These are phyloP conservation scores for Auricularia cornea DNA, from an alignment of 768 basidiomycete genomes.

Conservation along the genomic window DNA sequence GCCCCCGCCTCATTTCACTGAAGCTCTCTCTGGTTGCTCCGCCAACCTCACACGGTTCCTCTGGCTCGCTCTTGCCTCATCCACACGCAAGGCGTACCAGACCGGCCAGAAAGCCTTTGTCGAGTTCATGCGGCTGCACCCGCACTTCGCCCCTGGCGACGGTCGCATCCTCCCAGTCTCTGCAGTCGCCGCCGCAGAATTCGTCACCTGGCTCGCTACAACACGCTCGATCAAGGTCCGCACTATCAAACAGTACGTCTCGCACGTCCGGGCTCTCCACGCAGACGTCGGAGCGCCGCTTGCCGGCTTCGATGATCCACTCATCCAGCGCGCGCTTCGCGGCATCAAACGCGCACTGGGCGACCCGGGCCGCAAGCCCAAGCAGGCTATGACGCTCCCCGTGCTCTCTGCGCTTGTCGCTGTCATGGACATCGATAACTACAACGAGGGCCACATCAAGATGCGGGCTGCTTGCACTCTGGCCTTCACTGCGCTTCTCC, in stretches of 20 bases:
- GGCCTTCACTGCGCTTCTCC: slow-evolving; percentile 15
- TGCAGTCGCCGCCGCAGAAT: background rate
- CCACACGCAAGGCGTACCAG: slow-evolving; percentile 22
- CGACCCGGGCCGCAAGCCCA: slow-evolving; percentile 16
- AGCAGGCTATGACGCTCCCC: slow-evolving; percentile 21
- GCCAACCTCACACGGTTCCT: slow-evolving; percentile 16
- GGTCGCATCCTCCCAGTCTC: slow-evolving; percentile 8
- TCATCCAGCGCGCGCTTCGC: slow-evolving; percentile 20
- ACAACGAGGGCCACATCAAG: background rate
- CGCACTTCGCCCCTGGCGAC: background rate
- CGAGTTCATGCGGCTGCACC: slow-evolving; percentile 13
- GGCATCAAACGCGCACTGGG: slow-evolving; percentile 27
- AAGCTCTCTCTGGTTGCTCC: slow-evolving; percentile 10
- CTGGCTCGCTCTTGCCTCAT: slow-evolving; percentile 24
- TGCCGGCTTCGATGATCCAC: too few species aligned
- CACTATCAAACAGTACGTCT: too few species aligned
- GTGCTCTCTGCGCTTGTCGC: slow-evolving; percentile 12
- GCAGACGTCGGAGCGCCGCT: too few species aligned
- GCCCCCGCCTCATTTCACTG: slow-evolving; percentile 13
- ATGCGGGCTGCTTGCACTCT: slow-evolving; percentile 14
- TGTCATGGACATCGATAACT: background rate
- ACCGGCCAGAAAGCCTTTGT: slow-evolving; percentile 25
- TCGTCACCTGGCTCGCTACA: background rate
- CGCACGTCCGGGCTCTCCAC: too few species aligned
- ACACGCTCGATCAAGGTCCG: too few species aligned